Evolutionary conservation across 73 alveolate genomes (phyloP).

Genomic region (Diophrys sp.): DNA sequence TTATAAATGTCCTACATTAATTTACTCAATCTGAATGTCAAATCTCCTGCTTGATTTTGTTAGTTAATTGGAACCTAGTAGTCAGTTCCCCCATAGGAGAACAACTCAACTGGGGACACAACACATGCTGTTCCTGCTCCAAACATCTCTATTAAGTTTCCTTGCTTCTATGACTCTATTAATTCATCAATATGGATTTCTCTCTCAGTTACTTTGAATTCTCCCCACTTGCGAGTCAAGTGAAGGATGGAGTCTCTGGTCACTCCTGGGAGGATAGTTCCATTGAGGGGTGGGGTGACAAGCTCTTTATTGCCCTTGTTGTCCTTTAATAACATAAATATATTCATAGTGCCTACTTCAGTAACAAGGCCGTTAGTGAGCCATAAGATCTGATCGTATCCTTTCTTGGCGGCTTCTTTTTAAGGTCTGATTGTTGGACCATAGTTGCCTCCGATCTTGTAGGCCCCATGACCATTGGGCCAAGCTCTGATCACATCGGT

Average conservation of each 20-base stretch:
- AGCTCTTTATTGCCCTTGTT: conserved; percentile 63
- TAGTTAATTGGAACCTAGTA: conserved; percentile 37
- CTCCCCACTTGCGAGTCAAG: conserved; percentile 35
- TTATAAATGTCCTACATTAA: conserved; percentile 8
- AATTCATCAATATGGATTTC: conserved; percentile 63
- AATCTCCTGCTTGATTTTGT: conserved; percentile 32
- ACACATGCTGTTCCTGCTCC: conserved; percentile 86
- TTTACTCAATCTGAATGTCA: conserved; percentile 19
- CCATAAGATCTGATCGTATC: conserved; percentile 80
- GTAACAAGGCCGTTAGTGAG: conserved; percentile 57
- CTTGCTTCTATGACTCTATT: conserved; percentile 53
- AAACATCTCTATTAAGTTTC: conserved; percentile 69
- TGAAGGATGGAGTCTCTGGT: conserved; percentile 65
- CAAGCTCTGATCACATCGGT: conserved; percentile 71
- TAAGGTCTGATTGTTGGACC: conserved; percentile 75
- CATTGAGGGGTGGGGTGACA: conserved; percentile 71
- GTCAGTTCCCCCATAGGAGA: conserved; percentile 42
- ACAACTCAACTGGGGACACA: conserved; percentile 62
- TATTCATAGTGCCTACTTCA: conserved; percentile 68
- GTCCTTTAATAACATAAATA: conserved; percentile 55
- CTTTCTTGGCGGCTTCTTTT: conserved; percentile 59
- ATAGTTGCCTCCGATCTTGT: conserved; percentile 73
- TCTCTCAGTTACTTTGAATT: conserved; percentile 66
- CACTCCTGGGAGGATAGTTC: conserved; percentile 77
- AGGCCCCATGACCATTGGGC: conserved; percentile 79